A percentile compares a stretch with the other conserved stretches of the same genome.
Evolutionary conservation across 2,329 filamentous ascomycete genomes (phyloP).

Genomic region (Lachnum nothofagi): DNA sequence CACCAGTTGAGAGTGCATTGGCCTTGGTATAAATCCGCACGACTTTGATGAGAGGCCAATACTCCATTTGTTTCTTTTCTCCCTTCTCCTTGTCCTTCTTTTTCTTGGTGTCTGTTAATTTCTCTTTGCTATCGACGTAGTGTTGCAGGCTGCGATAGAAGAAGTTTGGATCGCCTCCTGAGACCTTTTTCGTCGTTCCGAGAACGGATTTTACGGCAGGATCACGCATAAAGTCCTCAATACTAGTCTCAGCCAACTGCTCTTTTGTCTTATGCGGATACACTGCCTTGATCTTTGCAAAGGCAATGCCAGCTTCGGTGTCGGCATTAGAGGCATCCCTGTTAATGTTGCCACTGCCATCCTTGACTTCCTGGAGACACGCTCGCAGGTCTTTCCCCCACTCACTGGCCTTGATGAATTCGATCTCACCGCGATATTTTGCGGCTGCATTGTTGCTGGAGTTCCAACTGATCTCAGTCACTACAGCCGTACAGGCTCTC

Average conservation of each 20-base stretch:
- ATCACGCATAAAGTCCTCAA: conserved; percentile 24
- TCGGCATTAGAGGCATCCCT: conserved; percentile 23
- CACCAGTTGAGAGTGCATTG: conserved; percentile 43
- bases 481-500: conserved; percentile 43
- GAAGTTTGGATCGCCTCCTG: conserved; percentile 9
- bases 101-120: conserved; percentile 33
- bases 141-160: conserved; percentile 23
- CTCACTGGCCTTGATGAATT: conserved; percentile 20
- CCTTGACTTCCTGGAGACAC: conserved; percentile 15
- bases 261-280: conserved; percentile 39
- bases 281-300: conserved; percentile 46
- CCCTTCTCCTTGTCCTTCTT: conserved; percentile 36
- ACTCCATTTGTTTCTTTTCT: conserved; percentile 32
- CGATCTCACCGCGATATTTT: conserved; percentile 41
- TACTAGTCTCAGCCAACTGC: conserved; percentile 31
- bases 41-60: conserved; percentile 37
- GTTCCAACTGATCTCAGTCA: conserved; percentile 45
- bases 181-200: conserved; percentile 19
- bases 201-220: conserved; percentile 14
- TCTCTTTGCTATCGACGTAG: conserved; percentile 27
- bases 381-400: conserved; percentile 22
- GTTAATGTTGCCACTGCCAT: conserved; percentile 22
- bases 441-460: conserved; percentile 30
- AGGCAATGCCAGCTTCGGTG: conserved; percentile 40
- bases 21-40: conserved; percentile 43